Percentiles rank a stretch among this genome's conserved stretches.
Conservation (phyloP, 805 yeast species). For the Vanderwaltozyma polyspora region DNA sequence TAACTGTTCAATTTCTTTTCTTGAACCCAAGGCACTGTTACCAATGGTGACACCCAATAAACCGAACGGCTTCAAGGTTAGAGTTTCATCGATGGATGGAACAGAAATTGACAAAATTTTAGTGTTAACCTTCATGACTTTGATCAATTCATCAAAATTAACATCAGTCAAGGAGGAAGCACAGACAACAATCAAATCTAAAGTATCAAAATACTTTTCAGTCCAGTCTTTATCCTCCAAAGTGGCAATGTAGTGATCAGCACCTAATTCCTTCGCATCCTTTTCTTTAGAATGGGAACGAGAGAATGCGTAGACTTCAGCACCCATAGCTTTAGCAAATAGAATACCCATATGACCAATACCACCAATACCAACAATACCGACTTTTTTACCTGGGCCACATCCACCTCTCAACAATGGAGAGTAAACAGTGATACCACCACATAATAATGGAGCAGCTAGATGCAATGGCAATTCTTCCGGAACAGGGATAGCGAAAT, state of each 20-base stretch:
- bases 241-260: conserved; percentile 48
- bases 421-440: conserved; percentile 62
- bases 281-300: conserved; percentile 40
- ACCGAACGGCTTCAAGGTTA: conserved; percentile 9
- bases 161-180: conserved; percentile 34
- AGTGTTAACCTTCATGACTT: conserved; percentile 25
- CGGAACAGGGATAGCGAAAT: conserved; percentile 55
- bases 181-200: conserved; percentile 41
- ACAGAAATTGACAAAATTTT: conserved; percentile 25
- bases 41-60: conserved; percentile 18
- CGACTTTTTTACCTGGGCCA: no score
- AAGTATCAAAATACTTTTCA: conserved; percentile 20
- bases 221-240: conserved; percentile 36
- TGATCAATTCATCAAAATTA: conserved; percentile 27
- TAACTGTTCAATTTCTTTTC: conserved; percentile 36
- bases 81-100: conserved; percentile 10
- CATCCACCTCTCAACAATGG: conserved; percentile 46
- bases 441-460: conserved; percentile 69
- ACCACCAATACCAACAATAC: no score
- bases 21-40: conserved; percentile 34
- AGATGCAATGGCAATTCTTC: conserved; percentile 37
- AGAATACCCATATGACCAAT: no score
- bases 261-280: conserved; percentile 34
- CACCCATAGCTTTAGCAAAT: conserved; percentile 51
- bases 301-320: no score